These are phyloP conservation scores for Leptodermis oblonga DNA, from an alignment of 257 asterid species.

Conservation along the genomic window DNA sequence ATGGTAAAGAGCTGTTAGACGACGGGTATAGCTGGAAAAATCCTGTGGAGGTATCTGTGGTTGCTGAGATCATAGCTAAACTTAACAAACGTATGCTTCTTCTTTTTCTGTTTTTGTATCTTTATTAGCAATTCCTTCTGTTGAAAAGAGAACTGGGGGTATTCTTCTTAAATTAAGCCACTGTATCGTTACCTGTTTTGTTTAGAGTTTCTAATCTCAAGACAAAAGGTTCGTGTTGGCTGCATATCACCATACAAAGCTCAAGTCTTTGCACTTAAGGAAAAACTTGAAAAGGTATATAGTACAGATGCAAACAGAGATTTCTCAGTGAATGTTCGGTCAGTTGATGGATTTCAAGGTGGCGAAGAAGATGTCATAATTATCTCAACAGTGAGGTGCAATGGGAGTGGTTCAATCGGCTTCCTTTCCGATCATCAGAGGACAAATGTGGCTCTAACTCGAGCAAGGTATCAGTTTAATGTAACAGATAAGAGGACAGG, in stretches of 20 bases:
- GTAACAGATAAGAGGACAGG: neutral
- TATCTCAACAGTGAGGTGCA: slow-evolving; percentile 70
- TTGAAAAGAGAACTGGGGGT: no score
- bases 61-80: slow-evolving; percentile 52
- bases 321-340: slow-evolving; percentile 59
- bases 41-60: slow-evolving; percentile 46
- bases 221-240: slow-evolving; percentile 56
- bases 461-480: slow-evolving; percentile 53
- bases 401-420: slow-evolving; percentile 59
- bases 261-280: slow-evolving; percentile 58
- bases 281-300: slow-evolving; percentile 44
- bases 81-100: slow-evolving; percentile 42
- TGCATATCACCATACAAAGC: slow-evolving; percentile 83
- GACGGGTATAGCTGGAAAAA: slow-evolving; percentile 41
- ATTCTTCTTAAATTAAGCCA: neutral
- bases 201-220: slow-evolving; percentile 37
- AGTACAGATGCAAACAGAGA: slow-evolving; percentile 42
- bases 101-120: neutral
- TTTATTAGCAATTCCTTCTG: neutral
- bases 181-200: neutral
- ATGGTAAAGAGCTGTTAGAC: slow-evolving; percentile 50
- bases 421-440: slow-evolving; percentile 60
- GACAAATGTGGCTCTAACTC: slow-evolving; percentile 64
- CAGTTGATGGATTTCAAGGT: slow-evolving; percentile 89
- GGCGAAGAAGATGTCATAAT: slow-evolving; percentile 80